Base-by-base conservation (phyloP, 495 filamentous ascomycete species). In the Aspergillus conjunctus region DNA sequence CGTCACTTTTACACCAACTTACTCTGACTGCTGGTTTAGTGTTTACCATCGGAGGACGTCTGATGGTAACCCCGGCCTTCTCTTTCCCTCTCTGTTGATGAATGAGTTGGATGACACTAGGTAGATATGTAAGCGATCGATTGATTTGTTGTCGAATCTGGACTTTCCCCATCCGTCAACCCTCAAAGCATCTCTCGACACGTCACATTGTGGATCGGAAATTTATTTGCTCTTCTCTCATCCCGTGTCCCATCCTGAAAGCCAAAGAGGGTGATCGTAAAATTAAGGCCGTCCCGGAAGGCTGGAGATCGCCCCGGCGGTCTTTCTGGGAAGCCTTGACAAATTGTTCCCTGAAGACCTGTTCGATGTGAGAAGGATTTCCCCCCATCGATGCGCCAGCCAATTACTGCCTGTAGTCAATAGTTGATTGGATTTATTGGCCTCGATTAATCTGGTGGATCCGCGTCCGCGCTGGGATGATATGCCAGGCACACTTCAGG, bases 291-390 rank as follows among this genome's bases (percentile, higher is more conserved):
- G 32, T 56, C 34, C 61, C 58, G 56, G 61, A 48, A 50, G 14
- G 22, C 59, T 64, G 66, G 61, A 51, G 59, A 62, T 60, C 58
- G 61, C 61, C 66, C 53, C 60, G 60, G 33, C 33, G 45, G 48
- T 53, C 46, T 60, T 52, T 53, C 30, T 46, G 51, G 56, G 41
- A 60, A 55, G 46, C 17, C 43, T 56, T 62, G 64, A 66, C 67
- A 65, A 69, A 63, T 63, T 59, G 46, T 56, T 54, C 51, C 43
- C 48, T 58, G 61, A 60, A 50, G 64, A 65, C 57, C 52, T 67
- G 60, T 67, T 56, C 64, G 41, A 65, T 54, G 62, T 54, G 48
- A 18, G 37, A 37, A 37, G 15, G 39, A 46, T 57, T 15, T 51
- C 58, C 50, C 58, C 31, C 14, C 12, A 43, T 21, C 20, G 37